Evolutionary conservation across 1,139 yeast genomes (phyloP).

Genomic region (Pichia sp.): DNA sequence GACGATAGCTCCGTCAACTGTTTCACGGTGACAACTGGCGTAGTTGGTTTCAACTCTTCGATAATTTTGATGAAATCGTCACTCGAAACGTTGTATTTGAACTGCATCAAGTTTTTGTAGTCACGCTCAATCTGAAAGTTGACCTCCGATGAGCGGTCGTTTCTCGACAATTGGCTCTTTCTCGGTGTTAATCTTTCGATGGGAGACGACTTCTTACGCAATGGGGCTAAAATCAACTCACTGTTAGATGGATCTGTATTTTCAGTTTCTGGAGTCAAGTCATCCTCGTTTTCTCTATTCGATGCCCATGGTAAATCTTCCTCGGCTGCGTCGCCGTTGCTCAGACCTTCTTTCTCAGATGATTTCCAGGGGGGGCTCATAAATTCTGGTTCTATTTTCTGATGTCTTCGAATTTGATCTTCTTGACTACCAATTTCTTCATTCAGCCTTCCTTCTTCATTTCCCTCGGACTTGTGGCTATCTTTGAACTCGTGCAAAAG

Average conservation of each 20-base stretch:
- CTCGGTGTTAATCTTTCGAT: constrained; percentile 12
- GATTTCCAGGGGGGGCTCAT: constrained; percentile 4
- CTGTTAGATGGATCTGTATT: constrained; percentile 15
- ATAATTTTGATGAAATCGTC: constrained; percentile 33
- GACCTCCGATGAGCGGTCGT: not conserved
- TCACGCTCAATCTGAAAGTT: constrained; percentile 30
- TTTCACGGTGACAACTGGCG: constrained; percentile 28
- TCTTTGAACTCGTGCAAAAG: not conserved
- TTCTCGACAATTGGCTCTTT: constrained; percentile 3
- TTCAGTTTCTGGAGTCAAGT: not conserved
- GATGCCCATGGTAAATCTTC: constrained; percentile 12
- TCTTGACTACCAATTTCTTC: not conserved
- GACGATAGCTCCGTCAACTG: constrained; percentile 32
- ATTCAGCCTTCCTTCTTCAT: not conserved
- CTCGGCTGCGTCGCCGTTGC: not conserved
- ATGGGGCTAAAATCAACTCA: constrained; percentile 25
- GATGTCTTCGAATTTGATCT: not conserved
- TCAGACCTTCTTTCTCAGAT: not conserved
- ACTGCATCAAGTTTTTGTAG: constrained; percentile 33
- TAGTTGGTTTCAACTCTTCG: constrained; percentile 33
- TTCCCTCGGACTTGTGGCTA: not conserved
- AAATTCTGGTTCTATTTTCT: not conserved
- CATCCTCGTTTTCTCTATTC: not conserved
- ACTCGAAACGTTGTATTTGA: constrained; percentile 30
- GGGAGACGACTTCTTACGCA: constrained; percentile 17